These are phyloP conservation scores for Kluyveromyces aestuarii DNA, from an alignment of 805 yeast genomes.

Conservation along the genomic window DNA sequence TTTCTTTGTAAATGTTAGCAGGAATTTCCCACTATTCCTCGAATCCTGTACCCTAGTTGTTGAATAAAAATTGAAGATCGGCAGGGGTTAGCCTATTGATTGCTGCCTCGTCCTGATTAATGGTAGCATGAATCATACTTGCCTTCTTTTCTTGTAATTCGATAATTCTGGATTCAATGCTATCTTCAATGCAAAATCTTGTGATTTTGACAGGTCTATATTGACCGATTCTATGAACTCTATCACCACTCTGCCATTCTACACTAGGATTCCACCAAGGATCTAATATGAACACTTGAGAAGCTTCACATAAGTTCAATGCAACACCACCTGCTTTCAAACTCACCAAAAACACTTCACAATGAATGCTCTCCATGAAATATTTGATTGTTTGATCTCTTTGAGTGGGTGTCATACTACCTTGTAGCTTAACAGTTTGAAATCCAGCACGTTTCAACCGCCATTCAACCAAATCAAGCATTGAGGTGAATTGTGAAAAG, in stretches of 20 bases:
- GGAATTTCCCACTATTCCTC: no score
- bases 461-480: slow-evolving; percentile 96
- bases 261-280: slow-evolving; percentile 99
- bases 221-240: slow-evolving; percentile 97
- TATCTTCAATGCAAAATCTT: slow-evolving; percentile 88
- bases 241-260: slow-evolving; percentile 97
- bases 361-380: slow-evolving; percentile 86
- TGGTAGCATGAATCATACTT: slow-evolving; percentile 94
- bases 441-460: slow-evolving; percentile 90
- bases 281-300: slow-evolving; percentile 89
- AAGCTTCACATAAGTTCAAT: slow-evolving; percentile 89
- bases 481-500: slow-evolving; percentile 93
- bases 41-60: slow-evolving; percentile 38
- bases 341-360: slow-evolving; percentile 90
- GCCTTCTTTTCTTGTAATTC: slow-evolving; percentile 97
- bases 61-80: slow-evolving; percentile 89
- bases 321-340: slow-evolving; percentile 99
- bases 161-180: slow-evolving; percentile 91
- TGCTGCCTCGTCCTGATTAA: slow-evolving; percentile 87
- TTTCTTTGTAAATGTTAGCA: no score
- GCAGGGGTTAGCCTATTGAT: slow-evolving; percentile 83
- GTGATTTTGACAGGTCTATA: slow-evolving; percentile 89
- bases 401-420: slow-evolving; percentile 94
- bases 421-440: slow-evolving; percentile 87
- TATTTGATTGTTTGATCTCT: slow-evolving; percentile 84